These are phyloP conservation scores for Parachaetomium inaequale DNA, from an alignment of 495 filamentous ascomycete genomes.

Conservation along the genomic window DNA sequence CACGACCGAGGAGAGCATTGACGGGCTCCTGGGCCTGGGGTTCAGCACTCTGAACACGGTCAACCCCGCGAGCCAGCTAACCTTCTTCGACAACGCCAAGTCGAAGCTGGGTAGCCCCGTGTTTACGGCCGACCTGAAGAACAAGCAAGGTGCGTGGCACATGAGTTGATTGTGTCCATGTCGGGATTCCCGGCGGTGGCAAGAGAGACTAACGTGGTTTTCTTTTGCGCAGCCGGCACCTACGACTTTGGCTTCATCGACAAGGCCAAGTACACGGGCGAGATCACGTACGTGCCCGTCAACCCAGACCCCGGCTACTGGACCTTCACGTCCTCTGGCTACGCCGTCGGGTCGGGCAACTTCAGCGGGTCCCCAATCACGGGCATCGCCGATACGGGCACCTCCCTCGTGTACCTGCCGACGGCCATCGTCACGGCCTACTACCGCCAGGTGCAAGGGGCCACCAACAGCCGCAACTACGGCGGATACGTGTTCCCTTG, in stretches of 20 bases:
- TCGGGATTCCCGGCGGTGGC: no score
- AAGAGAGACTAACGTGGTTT: background rate
- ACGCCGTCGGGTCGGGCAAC: constrained; percentile 52
- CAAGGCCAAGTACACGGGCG: constrained; percentile 58
- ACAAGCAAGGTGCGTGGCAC: constrained; percentile 39
- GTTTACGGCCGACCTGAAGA: constrained; percentile 67
- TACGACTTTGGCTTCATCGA: constrained; percentile 80
- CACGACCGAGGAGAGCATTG: constrained; percentile 54
- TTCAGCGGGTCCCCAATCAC: constrained; percentile 38
- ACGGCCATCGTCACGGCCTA: constrained; percentile 57
- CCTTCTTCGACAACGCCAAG: constrained; percentile 71
- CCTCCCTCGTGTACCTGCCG: constrained; percentile 65
- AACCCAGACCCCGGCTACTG: constrained; percentile 65
- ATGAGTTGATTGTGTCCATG: background rate
- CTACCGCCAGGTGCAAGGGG: constrained; percentile 57
- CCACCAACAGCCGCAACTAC: constrained; percentile 45
- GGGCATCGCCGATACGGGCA: constrained; percentile 69
- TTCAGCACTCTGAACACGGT: constrained; percentile 73
- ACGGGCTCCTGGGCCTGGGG: constrained; percentile 72
- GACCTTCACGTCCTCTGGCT: constrained; percentile 62
- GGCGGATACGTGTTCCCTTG: constrained; percentile 75
- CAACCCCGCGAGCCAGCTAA: constrained; percentile 54
- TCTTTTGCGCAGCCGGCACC: constrained; percentile 47
- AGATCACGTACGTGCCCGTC: constrained; percentile 60
- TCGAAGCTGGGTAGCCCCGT: constrained; percentile 53